Percentiles rank a stretch among this genome's conserved stretches.
Evolutionary conservation across 2,329 filamentous ascomycete genomes (phyloP).

Genomic region (Rutstroemia sp.): DNA sequence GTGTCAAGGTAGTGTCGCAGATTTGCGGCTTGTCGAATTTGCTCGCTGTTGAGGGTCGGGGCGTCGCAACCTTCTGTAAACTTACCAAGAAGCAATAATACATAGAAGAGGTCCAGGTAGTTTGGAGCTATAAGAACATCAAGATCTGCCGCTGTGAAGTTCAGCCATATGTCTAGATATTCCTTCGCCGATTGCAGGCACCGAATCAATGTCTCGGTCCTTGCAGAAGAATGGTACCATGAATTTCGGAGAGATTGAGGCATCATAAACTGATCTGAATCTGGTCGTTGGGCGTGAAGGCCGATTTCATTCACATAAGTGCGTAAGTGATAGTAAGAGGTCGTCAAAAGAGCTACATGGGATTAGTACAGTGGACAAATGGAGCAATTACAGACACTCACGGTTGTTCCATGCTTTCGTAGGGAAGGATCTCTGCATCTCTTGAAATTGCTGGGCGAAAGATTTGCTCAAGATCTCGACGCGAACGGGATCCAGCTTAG

Average conservation of each 20-base stretch:
- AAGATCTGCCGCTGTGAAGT: constrained; percentile 2
- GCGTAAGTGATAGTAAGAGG: constrained; percentile 13
- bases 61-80: constrained; percentile 10
- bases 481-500: constrained; percentile 17
- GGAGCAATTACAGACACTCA: constrained; percentile 4
- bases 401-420: constrained; percentile 19
- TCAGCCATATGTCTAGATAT: constrained; percentile 16
- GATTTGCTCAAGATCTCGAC: constrained; percentile 22
- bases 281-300: constrained; percentile 17
- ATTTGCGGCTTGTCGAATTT: constrained; percentile 11
- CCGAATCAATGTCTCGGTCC: constrained; percentile 15
- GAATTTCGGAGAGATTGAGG: neutral
- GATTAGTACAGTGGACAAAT: neutral
- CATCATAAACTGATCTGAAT: neutral
- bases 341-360: neutral
- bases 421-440: constrained; percentile 20
- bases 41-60: constrained; percentile 7
- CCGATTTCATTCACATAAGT: constrained; percentile 23
- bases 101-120: constrained; percentile 16
- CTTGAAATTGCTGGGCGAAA: constrained; percentile 21
- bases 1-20: constrained; percentile 16
- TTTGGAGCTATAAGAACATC: constrained; percentile 10
- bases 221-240: constrained; percentile 17
- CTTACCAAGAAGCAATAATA: constrained; percentile 15
- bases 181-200: constrained; percentile 16